Conservation (phyloP, 768 basidiomycete species). For the Solioccasus polychromus region DNA sequence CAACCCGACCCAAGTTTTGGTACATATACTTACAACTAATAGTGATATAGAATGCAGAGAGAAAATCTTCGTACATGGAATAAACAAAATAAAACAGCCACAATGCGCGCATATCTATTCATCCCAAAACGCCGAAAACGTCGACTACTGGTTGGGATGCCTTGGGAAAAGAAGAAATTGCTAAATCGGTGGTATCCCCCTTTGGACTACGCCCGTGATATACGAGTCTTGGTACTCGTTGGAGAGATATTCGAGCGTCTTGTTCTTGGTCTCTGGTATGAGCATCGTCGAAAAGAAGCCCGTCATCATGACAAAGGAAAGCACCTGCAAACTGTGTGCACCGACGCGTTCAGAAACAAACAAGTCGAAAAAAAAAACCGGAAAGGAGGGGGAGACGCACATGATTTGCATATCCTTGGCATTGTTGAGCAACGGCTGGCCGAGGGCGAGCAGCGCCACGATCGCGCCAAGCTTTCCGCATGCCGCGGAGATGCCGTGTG, state of each 20-base stretch:
- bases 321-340: conserved; percentile 58
- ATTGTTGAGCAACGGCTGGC: conserved; percentile 52
- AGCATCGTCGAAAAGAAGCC: conserved; percentile 79
- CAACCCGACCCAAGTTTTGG: too few species aligned
- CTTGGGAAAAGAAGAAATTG: too few species aligned
- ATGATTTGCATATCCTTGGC: too few species aligned
- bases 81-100: neutral
- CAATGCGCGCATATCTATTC: neutral
- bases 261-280: conserved; percentile 75
- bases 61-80: neutral
- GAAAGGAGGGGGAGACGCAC: conserved; percentile 29
- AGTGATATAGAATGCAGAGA: too few species aligned
- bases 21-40: too few species aligned
- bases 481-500: conserved; percentile 77
- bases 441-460: conserved; percentile 75
- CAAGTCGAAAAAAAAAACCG: neutral
- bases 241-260: conserved; percentile 66
- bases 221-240: conserved; percentile 68
- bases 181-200: conserved; percentile 11
- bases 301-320: conserved; percentile 82
- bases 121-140: too few species aligned
- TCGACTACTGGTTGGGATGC: too few species aligned
- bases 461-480: conserved; percentile 74
- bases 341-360: neutral
- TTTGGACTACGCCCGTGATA: conserved; percentile 29